Base-by-base conservation (phyloP, 257 asterid species). In the Prunella vulgaris region DNA sequence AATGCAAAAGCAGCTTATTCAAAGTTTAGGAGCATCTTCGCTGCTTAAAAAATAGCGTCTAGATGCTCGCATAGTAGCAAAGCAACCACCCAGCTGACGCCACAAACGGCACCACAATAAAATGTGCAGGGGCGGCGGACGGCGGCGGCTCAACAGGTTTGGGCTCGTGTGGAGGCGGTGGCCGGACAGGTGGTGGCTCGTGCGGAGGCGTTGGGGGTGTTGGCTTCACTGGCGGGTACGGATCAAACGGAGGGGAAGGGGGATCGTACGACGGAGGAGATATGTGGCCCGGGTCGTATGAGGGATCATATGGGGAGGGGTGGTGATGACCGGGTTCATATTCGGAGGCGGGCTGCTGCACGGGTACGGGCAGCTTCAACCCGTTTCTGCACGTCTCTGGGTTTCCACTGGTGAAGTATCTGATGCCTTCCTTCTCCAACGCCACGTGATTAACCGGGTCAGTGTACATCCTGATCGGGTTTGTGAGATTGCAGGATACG, bases 391-490 rank as follows among this genome's bases (percentile, higher is more conserved):
- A 91, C 42, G 54, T 81, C 37, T 82, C 84, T 0, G 18, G 53
- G 74, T 86, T 78, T 1, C 70, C 84, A 33, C 96, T 92, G 1
- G 85, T 38, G 75, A 92, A 87, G 87, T 79, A 92, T 20, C 93
- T 75, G 20, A 46, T 28, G 8, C 97, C 97, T 74, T 84, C 83
- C 30, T 74, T 54, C 3, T 87, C 88, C 38, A 92, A 83, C 0
- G 74, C 10, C 18, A 89, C 76, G 48, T 78, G 83, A n/a, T 63
- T 61, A 0, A 60, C 15, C 3, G 77, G 84, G 5, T 80, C 83
- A 0, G 84, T 79, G 75, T 81, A 81, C 90, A 80, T 80, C 52
- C 59, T 77, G 69, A 89, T 86, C 1, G 97, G 96, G 79, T 89
- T 87, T 3, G 63, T 49, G 6, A 92, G 49, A 58, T 89, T 76